A percentile compares a stretch with the other conserved stretches of the same genome.
These are phyloP conservation scores for Moricandia moricandioides DNA, from an alignment of 345 rosid species.

Conservation along the genomic window DNA sequence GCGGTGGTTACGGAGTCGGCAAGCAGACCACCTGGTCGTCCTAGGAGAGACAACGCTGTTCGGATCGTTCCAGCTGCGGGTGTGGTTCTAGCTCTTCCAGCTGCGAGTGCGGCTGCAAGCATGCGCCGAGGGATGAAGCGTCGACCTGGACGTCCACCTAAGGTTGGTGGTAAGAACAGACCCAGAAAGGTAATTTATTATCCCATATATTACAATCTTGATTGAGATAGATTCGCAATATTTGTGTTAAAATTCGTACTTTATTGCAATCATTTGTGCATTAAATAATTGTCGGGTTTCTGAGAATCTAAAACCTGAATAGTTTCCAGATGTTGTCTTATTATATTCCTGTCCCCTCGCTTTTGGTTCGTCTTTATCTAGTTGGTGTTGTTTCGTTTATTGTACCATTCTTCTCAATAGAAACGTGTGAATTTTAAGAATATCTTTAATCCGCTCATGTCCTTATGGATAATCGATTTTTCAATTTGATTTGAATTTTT, in stretches of 20 bases:
- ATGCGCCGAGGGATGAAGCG: conserved; percentile 32
- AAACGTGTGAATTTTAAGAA: no score
- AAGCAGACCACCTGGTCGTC: conserved; percentile 47
- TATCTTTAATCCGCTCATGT: no score
- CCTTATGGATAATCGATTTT: no score
- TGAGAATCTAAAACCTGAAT: neutral
- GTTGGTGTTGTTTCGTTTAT: conserved; percentile 13
- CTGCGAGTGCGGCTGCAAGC: neutral
- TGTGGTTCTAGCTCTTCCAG: neutral
- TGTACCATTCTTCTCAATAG: neutral
- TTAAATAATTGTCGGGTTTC: neutral
- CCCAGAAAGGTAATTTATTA: conserved; percentile 52
- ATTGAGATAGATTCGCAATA: neutral
- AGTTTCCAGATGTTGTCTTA: neutral
- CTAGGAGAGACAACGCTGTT: conserved; percentile 37
- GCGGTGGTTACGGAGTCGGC: neutral
- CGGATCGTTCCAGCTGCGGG: neutral
- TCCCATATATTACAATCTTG: neutral
- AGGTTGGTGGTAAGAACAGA: conserved; percentile 27
- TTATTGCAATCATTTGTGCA: conserved; percentile 8
- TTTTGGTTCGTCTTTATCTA: conserved; percentile 18
- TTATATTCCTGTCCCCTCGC: conserved; percentile 8
- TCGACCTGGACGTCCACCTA: conserved; percentile 55
- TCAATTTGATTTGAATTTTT: no score
- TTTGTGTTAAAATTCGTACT: neutral